A percentile compares a stretch with the other conserved stretches of the same genome.
Conservation (phyloP, 306 rosid genomes). For the Pyrus pyrifolia region DNA sequence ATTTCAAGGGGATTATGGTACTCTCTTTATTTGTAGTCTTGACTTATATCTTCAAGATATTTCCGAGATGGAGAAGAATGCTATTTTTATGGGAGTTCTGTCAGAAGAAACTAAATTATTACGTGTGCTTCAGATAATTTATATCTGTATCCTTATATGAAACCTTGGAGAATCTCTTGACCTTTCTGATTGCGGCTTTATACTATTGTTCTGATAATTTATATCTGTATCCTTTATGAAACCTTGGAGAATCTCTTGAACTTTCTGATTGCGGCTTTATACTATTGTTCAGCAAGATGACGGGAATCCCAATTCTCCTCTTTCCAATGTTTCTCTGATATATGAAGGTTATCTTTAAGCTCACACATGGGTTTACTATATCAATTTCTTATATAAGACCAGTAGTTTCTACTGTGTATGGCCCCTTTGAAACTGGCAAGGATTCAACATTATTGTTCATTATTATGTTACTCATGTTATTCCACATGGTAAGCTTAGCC, state of each 20-base stretch:
- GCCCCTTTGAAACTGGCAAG: constrained; percentile 50
- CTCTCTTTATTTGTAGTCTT: constrained; percentile 33
- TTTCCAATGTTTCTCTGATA: constrained; percentile 38
- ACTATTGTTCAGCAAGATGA: constrained; percentile 45
- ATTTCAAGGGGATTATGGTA: constrained; percentile 28
- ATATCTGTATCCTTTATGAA: constrained; percentile 22
- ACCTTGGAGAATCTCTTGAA: constrained; percentile 42
- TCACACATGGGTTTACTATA: constrained; percentile 45
- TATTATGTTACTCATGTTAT: constrained; percentile 70
- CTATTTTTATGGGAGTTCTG: constrained; percentile 27
- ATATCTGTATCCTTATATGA: constrained; percentile 11
- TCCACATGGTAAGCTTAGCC: constrained; percentile 71
- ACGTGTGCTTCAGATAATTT: constrained; percentile 26
- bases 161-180: constrained; percentile 42
- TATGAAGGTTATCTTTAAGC: constrained; percentile 45
- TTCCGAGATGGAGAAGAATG: constrained; percentile 26
- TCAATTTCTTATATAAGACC: constrained; percentile 34
- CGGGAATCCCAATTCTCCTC: constrained; percentile 38
- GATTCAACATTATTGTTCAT: constrained; percentile 61
- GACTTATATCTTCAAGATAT: constrained; percentile 27
- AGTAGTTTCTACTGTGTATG: constrained; percentile 34
- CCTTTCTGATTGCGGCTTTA: constrained; percentile 33
- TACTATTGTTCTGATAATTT: constrained; percentile 12
- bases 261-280: constrained; percentile 33
- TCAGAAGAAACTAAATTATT: constrained; percentile 39